Percentiles rank a stretch among this genome's conserved stretches.
Evolutionary conservation across 2,329 filamentous ascomycete species (phyloP).

Genomic region (Clonostachys rosea): DNA sequence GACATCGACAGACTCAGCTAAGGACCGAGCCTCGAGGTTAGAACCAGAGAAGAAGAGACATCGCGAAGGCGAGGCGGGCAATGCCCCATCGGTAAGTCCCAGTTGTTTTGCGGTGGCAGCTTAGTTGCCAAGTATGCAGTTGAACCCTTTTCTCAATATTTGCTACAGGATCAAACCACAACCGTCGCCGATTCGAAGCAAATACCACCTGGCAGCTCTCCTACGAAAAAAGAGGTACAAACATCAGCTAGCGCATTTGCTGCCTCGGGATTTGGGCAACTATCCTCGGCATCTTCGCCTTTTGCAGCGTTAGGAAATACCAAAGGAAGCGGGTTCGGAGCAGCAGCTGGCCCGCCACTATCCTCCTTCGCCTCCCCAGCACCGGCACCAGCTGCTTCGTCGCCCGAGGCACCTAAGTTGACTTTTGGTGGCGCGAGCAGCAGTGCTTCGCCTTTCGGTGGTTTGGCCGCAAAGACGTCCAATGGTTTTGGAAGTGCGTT

Average conservation of each 20-base stretch:
- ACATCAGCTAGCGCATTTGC: conserved; percentile 62
- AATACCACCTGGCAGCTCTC: conserved; percentile 5
- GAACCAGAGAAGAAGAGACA: conserved; percentile 64
- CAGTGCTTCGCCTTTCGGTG: conserved; percentile 41
- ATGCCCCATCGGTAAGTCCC: conserved; percentile 23
- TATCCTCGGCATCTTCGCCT: conserved; percentile 59
- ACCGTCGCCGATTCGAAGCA: too few species aligned
- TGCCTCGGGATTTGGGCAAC: conserved; percentile 62
- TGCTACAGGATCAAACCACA: too few species aligned
- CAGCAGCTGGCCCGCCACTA: conserved; percentile 26
- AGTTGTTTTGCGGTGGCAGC: neutral
- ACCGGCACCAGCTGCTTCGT: conserved; percentile 8
- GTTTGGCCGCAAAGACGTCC: conserved; percentile 25
- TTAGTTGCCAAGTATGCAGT: too few species aligned
- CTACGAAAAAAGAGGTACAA: conserved; percentile 17
- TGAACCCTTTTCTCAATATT: too few species aligned
- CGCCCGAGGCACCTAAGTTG: conserved; percentile 33
- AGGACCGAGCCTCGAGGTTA: conserved; percentile 35
- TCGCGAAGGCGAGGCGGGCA: conserved; percentile 42
- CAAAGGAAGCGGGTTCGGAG: conserved; percentile 45
- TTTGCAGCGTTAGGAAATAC: conserved; percentile 52
- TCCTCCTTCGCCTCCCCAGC: conserved; percentile 25
- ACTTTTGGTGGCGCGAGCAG: conserved; percentile 36
- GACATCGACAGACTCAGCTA: conserved; percentile 37
- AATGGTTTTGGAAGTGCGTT: conserved; percentile 50